These are phyloP conservation scores for Maudiozyma serrabonitensis DNA, from an alignment of 805 yeast genomes.

Conservation along the genomic window DNA sequence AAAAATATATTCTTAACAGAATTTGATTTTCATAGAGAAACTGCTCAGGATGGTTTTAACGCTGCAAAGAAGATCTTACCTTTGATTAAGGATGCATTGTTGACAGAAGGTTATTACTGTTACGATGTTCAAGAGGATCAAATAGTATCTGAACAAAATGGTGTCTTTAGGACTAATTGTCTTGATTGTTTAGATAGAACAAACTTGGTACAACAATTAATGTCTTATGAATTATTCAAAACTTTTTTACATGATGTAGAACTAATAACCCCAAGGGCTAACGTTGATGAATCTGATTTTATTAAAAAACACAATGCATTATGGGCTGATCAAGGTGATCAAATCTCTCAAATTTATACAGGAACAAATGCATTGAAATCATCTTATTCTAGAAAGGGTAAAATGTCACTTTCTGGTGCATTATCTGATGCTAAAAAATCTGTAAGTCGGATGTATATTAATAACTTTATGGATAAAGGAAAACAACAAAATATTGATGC, in stretches of 20 bases:
- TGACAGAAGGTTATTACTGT: constrained; percentile 73
- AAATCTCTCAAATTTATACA: constrained; percentile 87
- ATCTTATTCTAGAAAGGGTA: constrained; percentile 87
- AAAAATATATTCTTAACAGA: constrained; percentile 50
- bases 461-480: constrained; percentile 85
- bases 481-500: constrained; percentile 83
- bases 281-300: constrained; percentile 42
- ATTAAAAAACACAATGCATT: constrained; percentile 64
- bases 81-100: constrained; percentile 50
- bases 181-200: constrained; percentile 92
- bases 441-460: constrained; percentile 87
- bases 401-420: constrained; percentile 94
- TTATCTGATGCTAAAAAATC: constrained; percentile 93
- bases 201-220: constrained; percentile 74
- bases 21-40: constrained; percentile 91
- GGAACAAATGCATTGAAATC: constrained; percentile 97
- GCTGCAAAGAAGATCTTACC: constrained; percentile 68
- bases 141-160: constrained; percentile 66
- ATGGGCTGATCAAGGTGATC: constrained; percentile 99
- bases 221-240: constrained; percentile 62
- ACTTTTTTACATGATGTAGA: constrained; percentile 37
- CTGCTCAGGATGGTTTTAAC: constrained; percentile 77
- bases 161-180: constrained; percentile 88
- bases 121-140: constrained; percentile 49
- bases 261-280: constrained; percentile 15